Base-by-base conservation (phyloP, 495 filamentous ascomycete genomes). In the Aspergillus ostianus region DNA sequence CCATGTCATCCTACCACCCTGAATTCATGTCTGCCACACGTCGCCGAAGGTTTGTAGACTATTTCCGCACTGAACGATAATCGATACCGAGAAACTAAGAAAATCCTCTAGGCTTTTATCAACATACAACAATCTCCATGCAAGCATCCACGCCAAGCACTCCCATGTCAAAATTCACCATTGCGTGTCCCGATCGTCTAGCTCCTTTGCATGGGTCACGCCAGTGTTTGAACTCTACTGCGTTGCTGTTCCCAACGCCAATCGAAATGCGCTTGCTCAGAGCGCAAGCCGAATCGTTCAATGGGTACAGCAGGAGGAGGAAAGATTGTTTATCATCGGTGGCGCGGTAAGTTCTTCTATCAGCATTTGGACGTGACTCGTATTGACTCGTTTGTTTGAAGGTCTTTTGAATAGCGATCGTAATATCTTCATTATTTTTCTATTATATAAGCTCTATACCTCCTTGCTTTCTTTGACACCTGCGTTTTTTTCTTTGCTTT, bases 171-270 rank as follows among this genome's bases (percentile, higher is more conserved):
- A 94, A 67, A 88, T 97, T 1, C 82, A 94, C 49, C 89, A 97
- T 69, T 87, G 84, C 56, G 84, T 91, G 6, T 83, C 83, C 29
- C 85, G 83, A 12, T 90, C 89, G 36, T 82, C 86, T 21, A 88
- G 89, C 23, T 87, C 88, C 2, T 83, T 98, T 36, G 94, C 89
- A 6, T 98, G 94, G 94, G 82, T 89, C 45, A 96, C 92, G 19
- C 91, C 92, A 3, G 68, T 87, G 0, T 97, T 97, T 61, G 95
- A 98, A 70, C 80, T 98, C 52, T 98, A 97, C 77, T 93, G 90
- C 69, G 87, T 98, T 8, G 91, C 92, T n/a, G 89, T 89, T 15
- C 85, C 87, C 4, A 86, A 88, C 52, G 83, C 88, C 50, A 88
- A 85, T 61, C 81, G 93, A n/a, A 84, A 86, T 50, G 85, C 86